Evolutionary conservation across 768 basidiomycete species (phyloP).

Genomic region (Sutorius australiensis): DNA sequence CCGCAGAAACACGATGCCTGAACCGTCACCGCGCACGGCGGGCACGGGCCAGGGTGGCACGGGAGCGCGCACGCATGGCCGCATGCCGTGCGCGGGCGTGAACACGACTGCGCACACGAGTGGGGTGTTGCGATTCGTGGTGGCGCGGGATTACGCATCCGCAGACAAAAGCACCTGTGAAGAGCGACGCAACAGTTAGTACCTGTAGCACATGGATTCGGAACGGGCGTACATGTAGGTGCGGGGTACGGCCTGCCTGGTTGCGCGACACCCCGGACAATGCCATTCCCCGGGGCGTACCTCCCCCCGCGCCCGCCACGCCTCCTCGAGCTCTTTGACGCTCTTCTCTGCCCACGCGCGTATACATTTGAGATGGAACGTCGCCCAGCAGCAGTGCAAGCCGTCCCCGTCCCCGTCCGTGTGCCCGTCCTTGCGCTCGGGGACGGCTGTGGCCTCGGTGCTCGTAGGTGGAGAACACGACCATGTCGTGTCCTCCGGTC

Average conservation of each 20-base stretch:
- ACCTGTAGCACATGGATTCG: too few species aligned
- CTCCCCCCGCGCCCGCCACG: conserved; percentile 70
- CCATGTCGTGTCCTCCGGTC: conserved; percentile 80
- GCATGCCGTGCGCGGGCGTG: conserved; percentile 57
- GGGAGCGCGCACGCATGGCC: conserved; percentile 77
- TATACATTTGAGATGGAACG: conserved; percentile 90
- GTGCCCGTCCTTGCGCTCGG: conserved; percentile 16
- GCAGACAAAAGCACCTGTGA: conserved; percentile 79
- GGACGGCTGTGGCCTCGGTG: not conserved
- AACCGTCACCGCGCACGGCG: conserved; percentile 82
- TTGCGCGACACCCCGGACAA: conserved; percentile 90
- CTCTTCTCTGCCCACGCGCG: conserved; percentile 83
- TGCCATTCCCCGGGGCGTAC: conserved; percentile 76
- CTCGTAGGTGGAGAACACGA: conserved; percentile 65
- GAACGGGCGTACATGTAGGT: conserved; percentile 51
- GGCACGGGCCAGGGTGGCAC: conserved; percentile 97
- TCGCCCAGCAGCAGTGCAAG: conserved; percentile 78
- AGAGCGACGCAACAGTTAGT: not conserved
- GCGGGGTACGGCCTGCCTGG: conserved; percentile 60
- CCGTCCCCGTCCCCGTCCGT: conserved; percentile 12
- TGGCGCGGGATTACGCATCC: conserved; percentile 67
- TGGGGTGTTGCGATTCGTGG: conserved; percentile 70
- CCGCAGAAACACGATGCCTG: conserved; percentile 80
- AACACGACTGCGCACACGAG: conserved; percentile 70
- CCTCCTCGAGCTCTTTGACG: conserved; percentile 67